Base-by-base conservation (phyloP, 352 stramenopile species). In the Pythium sukuiense region DNA sequence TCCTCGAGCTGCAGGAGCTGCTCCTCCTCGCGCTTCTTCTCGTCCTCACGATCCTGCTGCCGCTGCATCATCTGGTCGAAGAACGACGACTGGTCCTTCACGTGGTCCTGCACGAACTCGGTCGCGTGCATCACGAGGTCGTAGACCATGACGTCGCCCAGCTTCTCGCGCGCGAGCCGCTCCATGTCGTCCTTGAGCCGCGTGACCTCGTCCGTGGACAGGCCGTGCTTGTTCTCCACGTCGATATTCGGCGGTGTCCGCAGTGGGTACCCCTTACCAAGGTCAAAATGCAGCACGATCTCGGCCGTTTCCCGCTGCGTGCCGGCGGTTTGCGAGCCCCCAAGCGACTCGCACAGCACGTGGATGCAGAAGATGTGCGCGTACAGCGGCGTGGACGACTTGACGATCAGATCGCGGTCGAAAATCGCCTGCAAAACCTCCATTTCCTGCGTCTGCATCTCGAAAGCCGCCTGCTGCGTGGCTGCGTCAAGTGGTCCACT, bases 11-110 rank as follows among this genome's bases (percentile, higher is more conserved):
- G 72, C 43, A 71, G 65, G 32, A 83, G 54, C 32, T 76, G 68
- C 50, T 89, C 76, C 62, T 92, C 74, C 29, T 77, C 81, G 52
- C 75, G 76, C 59, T 92, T 89, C 57, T 89, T 65, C 63, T 86
- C 72, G 1, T 72, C 78, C 60, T 91, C 82, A 18, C 54, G 61
- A 18, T 92, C 76, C 32, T 96, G 81, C 65, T 96, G 84, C 16
- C 86, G 75, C 43, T 90, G 85, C 27, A 95, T 79, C 88, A 96
- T 96, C 61, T 95, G 83, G 48, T 96, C 88, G 24, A 93, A 94
- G 73, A 96, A 94, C 26, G 83, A 92, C 59, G 81, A 88, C 73
- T 91, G 83, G 71, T 93, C 82, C 53, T 93, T 92, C 20, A 91
- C 59, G 63, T 93, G 83, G 41, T 91, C 82, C 55, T 91, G 78